Conservation (phyloP, 2,329 filamentous ascomycete genomes). For the Aspergillus tamarii region DNA sequence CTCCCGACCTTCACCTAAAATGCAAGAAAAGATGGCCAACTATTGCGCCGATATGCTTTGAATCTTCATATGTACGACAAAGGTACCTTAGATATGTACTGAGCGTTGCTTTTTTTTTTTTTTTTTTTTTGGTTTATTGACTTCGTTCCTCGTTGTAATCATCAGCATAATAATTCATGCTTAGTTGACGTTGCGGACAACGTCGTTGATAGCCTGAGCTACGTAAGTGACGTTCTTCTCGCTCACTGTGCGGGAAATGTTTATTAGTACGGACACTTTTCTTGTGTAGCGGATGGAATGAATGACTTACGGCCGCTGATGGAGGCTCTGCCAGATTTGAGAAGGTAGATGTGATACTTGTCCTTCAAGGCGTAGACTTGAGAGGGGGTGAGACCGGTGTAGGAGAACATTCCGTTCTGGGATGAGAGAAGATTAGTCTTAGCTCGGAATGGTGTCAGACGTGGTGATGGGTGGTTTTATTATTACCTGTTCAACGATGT, state of each 20-base stretch:
- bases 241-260: slow-evolving; percentile 32
- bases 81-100: not conserved
- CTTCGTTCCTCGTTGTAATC: not conserved
- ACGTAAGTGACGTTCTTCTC: slow-evolving; percentile 45
- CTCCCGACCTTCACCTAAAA: not conserved
- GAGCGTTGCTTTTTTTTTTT: not conserved
- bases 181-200: slow-evolving; percentile 39
- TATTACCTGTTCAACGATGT: slow-evolving; percentile 90
- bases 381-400: slow-evolving; percentile 54
- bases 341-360: slow-evolving; percentile 48
- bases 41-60: not conserved
- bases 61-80: not conserved
- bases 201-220: slow-evolving; percentile 41
- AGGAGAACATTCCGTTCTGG: slow-evolving; percentile 85
- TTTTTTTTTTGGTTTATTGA: not conserved
- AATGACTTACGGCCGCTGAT: slow-evolving; percentile 42
- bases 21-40: not conserved
- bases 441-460: not conserved
- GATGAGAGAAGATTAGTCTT: slow-evolving; percentile 1
- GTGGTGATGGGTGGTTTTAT: not conserved
- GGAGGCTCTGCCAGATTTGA: slow-evolving; percentile 44
- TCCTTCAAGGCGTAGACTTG: slow-evolving; percentile 49
- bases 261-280: slow-evolving; percentile 6
- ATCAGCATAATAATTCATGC: not conserved
- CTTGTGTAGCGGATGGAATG: not conserved